Evolutionary conservation across 805 yeast genomes (phyloP).

Genomic region (Nematodospora valgi): DNA sequence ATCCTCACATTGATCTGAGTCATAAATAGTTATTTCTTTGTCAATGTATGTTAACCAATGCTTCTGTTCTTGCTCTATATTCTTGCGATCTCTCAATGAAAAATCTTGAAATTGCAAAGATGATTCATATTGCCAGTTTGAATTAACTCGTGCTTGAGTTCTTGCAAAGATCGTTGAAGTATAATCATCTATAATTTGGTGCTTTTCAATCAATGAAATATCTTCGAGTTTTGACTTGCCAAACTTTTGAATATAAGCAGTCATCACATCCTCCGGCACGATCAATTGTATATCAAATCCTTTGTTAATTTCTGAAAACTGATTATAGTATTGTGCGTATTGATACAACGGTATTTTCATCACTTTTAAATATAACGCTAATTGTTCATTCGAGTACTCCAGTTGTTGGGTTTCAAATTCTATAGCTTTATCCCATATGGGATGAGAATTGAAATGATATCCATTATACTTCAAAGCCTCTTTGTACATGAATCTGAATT

Average conservation of each 20-base stretch:
- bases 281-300: constrained; percentile 29
- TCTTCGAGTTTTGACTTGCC: constrained; percentile 19
- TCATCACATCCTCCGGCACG: constrained; percentile 11
- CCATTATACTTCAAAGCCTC: constrained; percentile 57
- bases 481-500: constrained; percentile 41
- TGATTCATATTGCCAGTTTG: constrained; percentile 73
- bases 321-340: constrained; percentile 71
- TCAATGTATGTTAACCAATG: constrained; percentile 65
- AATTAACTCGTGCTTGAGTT: constrained; percentile 52
- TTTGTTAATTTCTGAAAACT: constrained; percentile 38
- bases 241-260: constrained; percentile 20
- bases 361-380: constrained; percentile 43
- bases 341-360: constrained; percentile 75
- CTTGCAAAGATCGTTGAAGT: constrained; percentile 39
- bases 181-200: constrained; percentile 41
- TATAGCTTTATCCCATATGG: constrained; percentile 77
- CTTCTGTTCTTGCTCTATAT: constrained; percentile 41
- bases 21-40: constrained; percentile 40
- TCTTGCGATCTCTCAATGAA: constrained; percentile 32
- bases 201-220: constrained; percentile 35
- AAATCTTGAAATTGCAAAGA: constrained; percentile 57
- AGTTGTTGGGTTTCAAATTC: constrained; percentile 50
- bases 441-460: constrained; percentile 68
- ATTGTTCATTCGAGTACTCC: constrained; percentile 29
- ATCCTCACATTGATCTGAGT: constrained; percentile 1